These are phyloP conservation scores for Colletotrichum sp. DNA, from an alignment of 2,329 filamentous ascomycete genomes.

Conservation along the genomic window DNA sequence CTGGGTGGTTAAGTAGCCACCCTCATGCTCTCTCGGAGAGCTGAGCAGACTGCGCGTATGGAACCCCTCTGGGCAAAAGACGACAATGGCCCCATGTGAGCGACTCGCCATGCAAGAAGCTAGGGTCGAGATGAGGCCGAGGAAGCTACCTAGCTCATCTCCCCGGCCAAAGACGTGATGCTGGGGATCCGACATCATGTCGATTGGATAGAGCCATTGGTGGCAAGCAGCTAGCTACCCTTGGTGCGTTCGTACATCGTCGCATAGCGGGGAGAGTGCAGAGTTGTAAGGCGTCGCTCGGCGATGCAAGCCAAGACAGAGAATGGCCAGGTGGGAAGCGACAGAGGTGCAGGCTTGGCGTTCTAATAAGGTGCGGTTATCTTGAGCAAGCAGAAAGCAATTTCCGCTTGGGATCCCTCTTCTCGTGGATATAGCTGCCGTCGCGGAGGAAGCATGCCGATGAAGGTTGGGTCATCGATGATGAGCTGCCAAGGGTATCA, in stretches of 20 bases:
- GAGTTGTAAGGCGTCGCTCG: background rate
- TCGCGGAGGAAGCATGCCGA: background rate
- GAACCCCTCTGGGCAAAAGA: background rate
- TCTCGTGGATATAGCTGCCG: background rate
- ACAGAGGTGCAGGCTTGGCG: background rate
- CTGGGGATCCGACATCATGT: background rate
- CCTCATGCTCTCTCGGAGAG: background rate
- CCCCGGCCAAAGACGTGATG: slow-evolving; percentile 4
- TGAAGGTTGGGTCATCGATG: background rate
- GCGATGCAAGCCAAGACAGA: background rate
- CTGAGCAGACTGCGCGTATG: background rate
- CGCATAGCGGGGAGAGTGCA: background rate
- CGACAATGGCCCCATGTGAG: background rate
- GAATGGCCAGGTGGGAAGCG: background rate
- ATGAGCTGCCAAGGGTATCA: background rate
- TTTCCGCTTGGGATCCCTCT: background rate
- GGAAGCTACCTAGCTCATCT: background rate
- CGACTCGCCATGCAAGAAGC: background rate
- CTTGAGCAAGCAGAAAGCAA: background rate
- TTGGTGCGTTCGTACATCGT: background rate
- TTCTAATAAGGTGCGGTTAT: background rate
- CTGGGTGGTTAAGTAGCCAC: background rate
- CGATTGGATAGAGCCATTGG: background rate
- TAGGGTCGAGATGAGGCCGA: background rate
- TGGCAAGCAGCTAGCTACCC: background rate